A percentile compares a stretch with the other conserved stretches of the same genome.
phyloP scores from a whole-genome alignment of 192 early-diverging fungal species.

The Pilaira anomala region DNA sequence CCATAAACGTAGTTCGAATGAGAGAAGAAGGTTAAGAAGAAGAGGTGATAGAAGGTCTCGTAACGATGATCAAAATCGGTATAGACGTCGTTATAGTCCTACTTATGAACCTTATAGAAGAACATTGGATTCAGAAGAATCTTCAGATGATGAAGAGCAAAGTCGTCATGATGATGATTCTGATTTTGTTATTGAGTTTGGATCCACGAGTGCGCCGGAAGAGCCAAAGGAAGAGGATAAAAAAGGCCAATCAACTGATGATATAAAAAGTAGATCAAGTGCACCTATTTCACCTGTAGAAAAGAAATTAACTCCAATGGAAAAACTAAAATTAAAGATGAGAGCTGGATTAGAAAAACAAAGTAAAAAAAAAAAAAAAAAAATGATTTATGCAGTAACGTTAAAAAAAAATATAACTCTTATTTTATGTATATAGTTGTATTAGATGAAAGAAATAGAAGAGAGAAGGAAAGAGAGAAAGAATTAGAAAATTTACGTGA shows the following conservation, averaged over 20 bases:
- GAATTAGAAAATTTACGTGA: conserved; percentile 30
- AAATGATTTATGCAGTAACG: background rate
- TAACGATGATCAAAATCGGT: background rate
- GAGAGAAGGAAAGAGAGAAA: conserved; percentile 34
- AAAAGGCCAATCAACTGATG: too few relatives aligned
- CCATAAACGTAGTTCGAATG: background rate
- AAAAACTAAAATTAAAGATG: conserved; percentile 43
- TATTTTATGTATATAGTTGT: conserved; percentile 23
- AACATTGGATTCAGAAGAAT: conserved; percentile 19
- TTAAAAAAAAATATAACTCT: background rate
- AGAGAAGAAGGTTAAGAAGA: conserved; percentile 6
- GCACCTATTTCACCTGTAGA: conserved; percentile 6
- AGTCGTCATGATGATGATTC: conserved; percentile 2
- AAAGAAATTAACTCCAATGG: conserved; percentile 42
- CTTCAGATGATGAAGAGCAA: conserved; percentile 11
- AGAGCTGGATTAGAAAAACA: conserved; percentile 40
- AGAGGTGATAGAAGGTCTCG: conserved; percentile 11
- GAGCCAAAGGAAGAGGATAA: background rate
- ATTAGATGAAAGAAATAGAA: conserved; percentile 32
- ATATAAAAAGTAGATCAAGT: conserved; percentile 1
- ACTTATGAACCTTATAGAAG: conserved; percentile 36
- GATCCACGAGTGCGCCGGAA: conserved; percentile 7
- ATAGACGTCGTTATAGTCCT: conserved; percentile 27
- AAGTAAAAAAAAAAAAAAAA: conserved; percentile 24
- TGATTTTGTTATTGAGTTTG: conserved; percentile 40